Conservation (phyloP, 2,329 filamentous ascomycete genomes). For the Moelleriella libera region DNA sequence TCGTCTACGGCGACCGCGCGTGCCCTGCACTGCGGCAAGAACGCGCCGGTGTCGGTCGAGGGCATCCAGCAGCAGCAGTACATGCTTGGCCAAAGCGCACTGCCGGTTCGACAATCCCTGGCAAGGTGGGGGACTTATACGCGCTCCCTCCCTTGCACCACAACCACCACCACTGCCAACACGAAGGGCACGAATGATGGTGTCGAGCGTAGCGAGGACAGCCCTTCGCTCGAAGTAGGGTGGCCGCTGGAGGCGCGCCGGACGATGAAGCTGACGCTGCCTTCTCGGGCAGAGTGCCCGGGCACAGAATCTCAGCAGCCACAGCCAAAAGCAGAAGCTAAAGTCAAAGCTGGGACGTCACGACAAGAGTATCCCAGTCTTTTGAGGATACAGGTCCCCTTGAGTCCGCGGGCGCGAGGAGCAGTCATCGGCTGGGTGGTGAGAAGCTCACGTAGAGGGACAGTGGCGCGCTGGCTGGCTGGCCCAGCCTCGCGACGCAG, state of each 20-base stretch:
- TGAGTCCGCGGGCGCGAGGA: too few relatives aligned
- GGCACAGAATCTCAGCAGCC: too few relatives aligned
- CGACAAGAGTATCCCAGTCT: too few relatives aligned
- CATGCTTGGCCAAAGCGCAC: slow-evolving; percentile 33
- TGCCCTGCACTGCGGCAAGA: slow-evolving; percentile 34
- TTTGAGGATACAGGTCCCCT: too few relatives aligned
- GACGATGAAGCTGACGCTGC: too few relatives aligned
- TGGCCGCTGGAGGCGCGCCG: too few relatives aligned
- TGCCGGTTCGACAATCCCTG: slow-evolving; percentile 27
- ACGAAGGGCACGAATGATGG: neutral
- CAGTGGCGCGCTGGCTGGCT: neutral
- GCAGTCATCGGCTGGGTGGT: too few relatives aligned
- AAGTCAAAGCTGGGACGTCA: too few relatives aligned
- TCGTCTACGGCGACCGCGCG: slow-evolving; percentile 34
- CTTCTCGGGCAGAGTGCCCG: too few relatives aligned
- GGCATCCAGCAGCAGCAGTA: slow-evolving; percentile 33
- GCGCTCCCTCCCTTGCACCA: slow-evolving; percentile 11
- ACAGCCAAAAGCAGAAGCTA: too few relatives aligned
- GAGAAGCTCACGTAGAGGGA: neutral
- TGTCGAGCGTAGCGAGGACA: neutral
- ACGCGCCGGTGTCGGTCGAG: slow-evolving; percentile 10
- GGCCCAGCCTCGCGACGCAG: slow-evolving; percentile 1
- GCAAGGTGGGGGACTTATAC: slow-evolving; percentile 27
- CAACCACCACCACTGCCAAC: neutral
- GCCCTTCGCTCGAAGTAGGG: too few relatives aligned